A percentile compares a stretch with the other conserved stretches of the same genome.
phyloP scores from a whole-genome alignment of 2,329 filamentous ascomycete species.

The Pseudodiploospora longispora region DNA sequence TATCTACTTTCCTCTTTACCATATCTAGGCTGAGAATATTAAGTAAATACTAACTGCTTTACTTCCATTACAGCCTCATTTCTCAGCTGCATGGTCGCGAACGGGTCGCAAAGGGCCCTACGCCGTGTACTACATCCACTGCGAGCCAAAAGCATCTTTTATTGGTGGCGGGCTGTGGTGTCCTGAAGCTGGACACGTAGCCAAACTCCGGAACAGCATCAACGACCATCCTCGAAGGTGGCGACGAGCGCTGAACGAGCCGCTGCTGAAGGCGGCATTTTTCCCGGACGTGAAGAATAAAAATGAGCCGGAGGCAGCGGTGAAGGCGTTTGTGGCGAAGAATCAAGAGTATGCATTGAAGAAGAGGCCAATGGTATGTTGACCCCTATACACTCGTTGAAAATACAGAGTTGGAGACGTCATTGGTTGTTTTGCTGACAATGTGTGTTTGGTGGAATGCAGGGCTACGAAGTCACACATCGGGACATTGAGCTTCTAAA shows the following conservation, averaged over 20 bases:
- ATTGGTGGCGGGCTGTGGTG: conserved; percentile 79
- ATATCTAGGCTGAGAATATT: conserved; percentile 12
- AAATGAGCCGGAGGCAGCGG: conserved; percentile 40
- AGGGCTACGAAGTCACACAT: conserved; percentile 71
- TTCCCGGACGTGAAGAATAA: conserved; percentile 35
- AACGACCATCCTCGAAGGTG: conserved; percentile 64
- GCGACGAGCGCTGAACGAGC: conserved; percentile 56
- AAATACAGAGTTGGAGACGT: background rate
- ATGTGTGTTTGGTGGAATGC: too few species aligned
- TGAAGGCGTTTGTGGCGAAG: conserved; percentile 60
- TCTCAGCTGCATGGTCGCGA: conserved; percentile 78
- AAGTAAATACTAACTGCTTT: background rate
- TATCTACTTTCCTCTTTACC: background rate
- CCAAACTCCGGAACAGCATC: conserved; percentile 63
- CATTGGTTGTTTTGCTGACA: too few species aligned
- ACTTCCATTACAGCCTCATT: conserved; percentile 52
- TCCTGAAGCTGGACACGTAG: conserved; percentile 59
- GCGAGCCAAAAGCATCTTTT: conserved; percentile 64
- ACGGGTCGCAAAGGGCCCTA: conserved; percentile 83
- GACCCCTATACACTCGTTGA: background rate
- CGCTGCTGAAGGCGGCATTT: conserved; percentile 55
- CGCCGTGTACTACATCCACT: conserved; percentile 81
- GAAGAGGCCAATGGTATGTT: conserved; percentile 70
- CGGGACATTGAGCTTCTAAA: conserved; percentile 73
- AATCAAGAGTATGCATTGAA: conserved; percentile 74